phyloP scores from a whole-genome alignment of 2,329 filamentous ascomycete species.

The Penicillium paneum region DNA sequence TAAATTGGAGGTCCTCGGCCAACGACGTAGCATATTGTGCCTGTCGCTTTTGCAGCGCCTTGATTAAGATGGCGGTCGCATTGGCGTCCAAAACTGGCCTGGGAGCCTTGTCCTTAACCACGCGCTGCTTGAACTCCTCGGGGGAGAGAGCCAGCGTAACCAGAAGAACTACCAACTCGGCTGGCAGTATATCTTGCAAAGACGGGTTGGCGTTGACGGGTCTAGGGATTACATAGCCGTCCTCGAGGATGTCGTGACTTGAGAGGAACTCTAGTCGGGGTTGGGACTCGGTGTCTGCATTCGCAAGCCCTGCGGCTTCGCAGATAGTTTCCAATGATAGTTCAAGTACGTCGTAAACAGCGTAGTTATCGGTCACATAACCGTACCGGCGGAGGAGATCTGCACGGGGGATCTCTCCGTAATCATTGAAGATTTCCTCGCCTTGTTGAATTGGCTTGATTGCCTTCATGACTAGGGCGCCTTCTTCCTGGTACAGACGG shows the following conservation, averaged over 20 bases:
- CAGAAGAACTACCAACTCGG: conserved; percentile 40
- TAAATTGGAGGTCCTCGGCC: conserved; percentile 49
- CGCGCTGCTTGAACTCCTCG: conserved; percentile 34
- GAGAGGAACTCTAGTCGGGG: conserved; percentile 55
- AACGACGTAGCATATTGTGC: conserved; percentile 54
- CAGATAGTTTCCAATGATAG: conserved; percentile 62
- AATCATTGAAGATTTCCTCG: conserved; percentile 83
- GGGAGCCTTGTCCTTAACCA: conserved; percentile 37
- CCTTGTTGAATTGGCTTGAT: conserved; percentile 66
- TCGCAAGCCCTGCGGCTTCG: conserved; percentile 34
- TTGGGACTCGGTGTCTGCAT: conserved; percentile 29
- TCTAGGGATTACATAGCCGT: conserved; percentile 63
- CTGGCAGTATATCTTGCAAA: conserved; percentile 37
- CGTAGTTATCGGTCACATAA: conserved; percentile 76
- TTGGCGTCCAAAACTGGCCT: conserved; percentile 31
- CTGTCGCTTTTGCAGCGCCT: conserved; percentile 34
- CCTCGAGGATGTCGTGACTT: conserved; percentile 64
- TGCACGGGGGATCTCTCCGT: conserved; percentile 76
- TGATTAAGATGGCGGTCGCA: conserved; percentile 35
- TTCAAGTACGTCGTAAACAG: conserved; percentile 79
- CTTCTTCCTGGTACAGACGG: conserved; percentile 59
- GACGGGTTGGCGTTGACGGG: conserved; percentile 23
- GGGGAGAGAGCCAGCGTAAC: conserved; percentile 33
- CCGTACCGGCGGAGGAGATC: conserved; percentile 83
- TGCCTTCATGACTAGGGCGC: conserved; percentile 65